These are phyloP conservation scores for Mrakia blollopis DNA, from an alignment of 768 basidiomycete species.

Conservation along the genomic window DNA sequence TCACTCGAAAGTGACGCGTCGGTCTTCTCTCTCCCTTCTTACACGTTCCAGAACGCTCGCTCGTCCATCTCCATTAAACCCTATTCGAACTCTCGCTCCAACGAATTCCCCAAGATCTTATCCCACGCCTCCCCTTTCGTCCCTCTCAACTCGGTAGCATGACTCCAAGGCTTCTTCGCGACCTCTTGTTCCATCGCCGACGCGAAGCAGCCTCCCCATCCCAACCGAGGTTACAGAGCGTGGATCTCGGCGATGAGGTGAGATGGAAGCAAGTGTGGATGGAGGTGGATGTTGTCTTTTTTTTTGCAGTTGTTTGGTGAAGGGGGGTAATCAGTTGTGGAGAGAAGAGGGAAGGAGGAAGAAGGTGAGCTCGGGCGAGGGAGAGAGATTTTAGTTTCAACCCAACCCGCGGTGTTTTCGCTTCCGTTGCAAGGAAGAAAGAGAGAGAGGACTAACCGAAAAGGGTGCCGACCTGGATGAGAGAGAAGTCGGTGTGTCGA, in stretches of 20 bases:
- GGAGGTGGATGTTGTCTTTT: constrained; percentile 28
- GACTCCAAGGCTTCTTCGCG: constrained; percentile 49
- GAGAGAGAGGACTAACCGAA: constrained; percentile 16
- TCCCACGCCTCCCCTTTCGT: constrained; percentile 1
- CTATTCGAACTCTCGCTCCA: constrained; percentile 7
- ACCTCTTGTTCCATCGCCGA: constrained; percentile 51
- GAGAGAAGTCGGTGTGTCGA: constrained; percentile 41
- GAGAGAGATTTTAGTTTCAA: not conserved
- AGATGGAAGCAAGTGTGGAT: not conserved
- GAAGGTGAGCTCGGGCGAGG: not conserved
- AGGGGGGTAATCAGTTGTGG: no score
- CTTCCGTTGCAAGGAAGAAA: not conserved
- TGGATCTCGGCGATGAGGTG: constrained; percentile 8
- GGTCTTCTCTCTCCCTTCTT: not conserved
- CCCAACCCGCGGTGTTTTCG: not conserved
- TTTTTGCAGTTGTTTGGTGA: no score
- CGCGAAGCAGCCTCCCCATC: constrained; percentile 52
- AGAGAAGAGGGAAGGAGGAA: not conserved
- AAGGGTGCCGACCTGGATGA: constrained; percentile 51
- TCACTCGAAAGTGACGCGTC: no score
- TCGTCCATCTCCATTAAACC: not conserved
- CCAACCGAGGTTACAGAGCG: constrained; percentile 47
- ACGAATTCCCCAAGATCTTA: not conserved
- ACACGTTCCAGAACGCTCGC: not conserved
- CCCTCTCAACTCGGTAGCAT: constrained; percentile 4